Percentiles rank a stretch among this genome's conserved stretches.
phyloP scores from a whole-genome alignment of 2,329 filamentous ascomycete species.

The Phialemonium atrogriseum region DNA sequence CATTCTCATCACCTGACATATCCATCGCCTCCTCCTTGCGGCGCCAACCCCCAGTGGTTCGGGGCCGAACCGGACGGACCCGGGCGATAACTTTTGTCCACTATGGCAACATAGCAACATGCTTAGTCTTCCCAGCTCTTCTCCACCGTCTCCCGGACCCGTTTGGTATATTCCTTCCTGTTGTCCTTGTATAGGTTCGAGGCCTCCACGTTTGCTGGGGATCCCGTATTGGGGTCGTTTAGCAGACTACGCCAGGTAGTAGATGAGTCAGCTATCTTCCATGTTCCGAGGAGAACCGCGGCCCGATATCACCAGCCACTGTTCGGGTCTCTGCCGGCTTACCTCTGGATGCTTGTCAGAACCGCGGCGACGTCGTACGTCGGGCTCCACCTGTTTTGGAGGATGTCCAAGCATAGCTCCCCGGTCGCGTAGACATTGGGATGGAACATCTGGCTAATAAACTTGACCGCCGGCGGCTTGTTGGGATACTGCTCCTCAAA shows the following conservation, averaged over 20 bases:
- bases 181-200: slow-evolving; percentile 99
- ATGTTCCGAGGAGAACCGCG: background rate
- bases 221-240: slow-evolving; percentile 98
- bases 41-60: no score
- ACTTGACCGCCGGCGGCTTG: slow-evolving; percentile 95
- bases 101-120: no score
- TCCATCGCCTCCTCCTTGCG: no score
- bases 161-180: slow-evolving; percentile 89
- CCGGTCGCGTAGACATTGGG: slow-evolving; percentile 97
- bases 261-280: slow-evolving; percentile 17
- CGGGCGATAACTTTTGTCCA: no score
- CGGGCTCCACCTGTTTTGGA: slow-evolving; percentile 97
- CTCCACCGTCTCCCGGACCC: slow-evolving; percentile 92
- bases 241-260: slow-evolving; percentile 55
- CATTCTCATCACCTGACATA: no score
- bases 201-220: slow-evolving; percentile 94
- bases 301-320: background rate
- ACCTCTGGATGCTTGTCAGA: slow-evolving; percentile 97
- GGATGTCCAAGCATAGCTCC: slow-evolving; percentile 90
- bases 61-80: no score
- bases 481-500: slow-evolving; percentile 99
- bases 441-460: slow-evolving; percentile 99
- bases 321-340: slow-evolving; percentile 5
- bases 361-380: slow-evolving; percentile 98
- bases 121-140: slow-evolving; percentile 96